Conservation (phyloP, 1,284 basidiomycete species). For the Sanghuangporus baumii region DNA sequence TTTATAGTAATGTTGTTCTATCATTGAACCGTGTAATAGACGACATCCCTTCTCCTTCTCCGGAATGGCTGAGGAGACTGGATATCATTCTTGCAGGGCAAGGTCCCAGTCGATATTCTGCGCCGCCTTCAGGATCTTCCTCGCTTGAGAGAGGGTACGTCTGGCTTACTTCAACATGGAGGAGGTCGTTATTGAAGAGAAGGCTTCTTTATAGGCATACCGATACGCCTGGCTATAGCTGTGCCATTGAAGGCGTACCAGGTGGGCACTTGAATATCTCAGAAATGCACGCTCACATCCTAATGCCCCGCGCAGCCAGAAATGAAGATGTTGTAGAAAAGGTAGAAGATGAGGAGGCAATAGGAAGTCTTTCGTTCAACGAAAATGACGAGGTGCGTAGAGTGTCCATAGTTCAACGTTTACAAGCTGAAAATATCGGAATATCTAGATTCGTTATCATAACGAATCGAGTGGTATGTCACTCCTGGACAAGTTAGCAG, state of each 20-base stretch:
- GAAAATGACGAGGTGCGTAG: slow-evolving; percentile 66
- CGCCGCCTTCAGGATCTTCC: neutral
- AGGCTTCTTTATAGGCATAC: neutral
- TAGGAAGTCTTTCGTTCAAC: slow-evolving; percentile 74
- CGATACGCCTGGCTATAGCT: neutral
- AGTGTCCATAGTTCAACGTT: neutral
- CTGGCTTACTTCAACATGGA: no score
- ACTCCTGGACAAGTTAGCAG: slow-evolving; percentile 55
- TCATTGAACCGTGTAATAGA: slow-evolving; percentile 5
- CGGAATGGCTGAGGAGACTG: slow-evolving; percentile 29
- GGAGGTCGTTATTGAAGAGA: neutral
- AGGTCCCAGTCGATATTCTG: neutral
- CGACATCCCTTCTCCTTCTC: slow-evolving; percentile 26
- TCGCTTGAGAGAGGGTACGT: neutral
- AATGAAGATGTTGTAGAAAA: slow-evolving; percentile 17
- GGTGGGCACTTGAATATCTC: neutral
- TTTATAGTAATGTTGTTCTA: neutral
- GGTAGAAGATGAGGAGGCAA: slow-evolving; percentile 40
- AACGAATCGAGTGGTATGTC: slow-evolving; percentile 73
- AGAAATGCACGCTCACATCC: neutral
- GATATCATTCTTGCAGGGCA: neutral
- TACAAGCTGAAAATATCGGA: neutral
- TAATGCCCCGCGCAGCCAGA: neutral
- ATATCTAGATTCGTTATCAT: slow-evolving; percentile 63
- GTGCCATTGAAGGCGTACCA: neutral